Evolutionary conservation across 2,329 filamentous ascomycete species (phyloP).

Genomic region (Gyromitra esculenta): DNA sequence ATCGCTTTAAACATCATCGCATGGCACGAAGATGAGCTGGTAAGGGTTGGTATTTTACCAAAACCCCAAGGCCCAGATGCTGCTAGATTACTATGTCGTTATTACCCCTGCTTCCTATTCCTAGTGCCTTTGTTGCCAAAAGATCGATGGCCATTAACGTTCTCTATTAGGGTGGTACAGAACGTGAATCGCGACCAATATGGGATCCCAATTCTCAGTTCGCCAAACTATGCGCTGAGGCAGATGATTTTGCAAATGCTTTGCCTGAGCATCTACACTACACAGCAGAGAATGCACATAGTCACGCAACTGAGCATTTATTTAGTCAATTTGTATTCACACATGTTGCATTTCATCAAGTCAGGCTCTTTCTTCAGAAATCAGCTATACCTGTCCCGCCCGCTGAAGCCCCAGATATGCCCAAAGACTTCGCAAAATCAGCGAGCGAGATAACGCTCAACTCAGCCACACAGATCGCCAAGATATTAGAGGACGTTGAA

Average conservation of each 20-base stretch:
- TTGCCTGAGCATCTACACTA: conserved; percentile 79
- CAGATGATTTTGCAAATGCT: conserved; percentile 73
- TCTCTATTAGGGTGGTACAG: conserved; percentile 72
- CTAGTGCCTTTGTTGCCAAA: conserved; percentile 6
- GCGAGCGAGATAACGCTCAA: conserved; percentile 79
- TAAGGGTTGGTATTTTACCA: background rate
- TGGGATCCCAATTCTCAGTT: conserved; percentile 86
- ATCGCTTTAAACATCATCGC: conserved; percentile 25
- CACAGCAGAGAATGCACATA: conserved; percentile 80
- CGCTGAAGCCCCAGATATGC: conserved; percentile 72
- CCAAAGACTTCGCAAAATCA: conserved; percentile 79
- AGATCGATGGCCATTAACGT: conserved; percentile 34
- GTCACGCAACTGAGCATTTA: conserved; percentile 83
- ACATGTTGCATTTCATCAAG: conserved; percentile 89
- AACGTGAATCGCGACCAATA: conserved; percentile 77
- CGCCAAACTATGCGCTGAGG: conserved; percentile 73
- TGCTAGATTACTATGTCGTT: conserved; percentile 2
- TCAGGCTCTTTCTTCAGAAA: conserved; percentile 86
- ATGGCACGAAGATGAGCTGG: background rate
- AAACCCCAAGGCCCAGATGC: background rate
- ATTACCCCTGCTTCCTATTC: background rate
- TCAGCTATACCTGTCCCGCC: conserved; percentile 77
- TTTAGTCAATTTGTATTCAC: conserved; percentile 93
- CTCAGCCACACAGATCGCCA: conserved; percentile 86
- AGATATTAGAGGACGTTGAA: conserved; percentile 81